Base-by-base conservation (phyloP, 768 basidiomycete species). In the Naganishia friedmannii region DNA sequence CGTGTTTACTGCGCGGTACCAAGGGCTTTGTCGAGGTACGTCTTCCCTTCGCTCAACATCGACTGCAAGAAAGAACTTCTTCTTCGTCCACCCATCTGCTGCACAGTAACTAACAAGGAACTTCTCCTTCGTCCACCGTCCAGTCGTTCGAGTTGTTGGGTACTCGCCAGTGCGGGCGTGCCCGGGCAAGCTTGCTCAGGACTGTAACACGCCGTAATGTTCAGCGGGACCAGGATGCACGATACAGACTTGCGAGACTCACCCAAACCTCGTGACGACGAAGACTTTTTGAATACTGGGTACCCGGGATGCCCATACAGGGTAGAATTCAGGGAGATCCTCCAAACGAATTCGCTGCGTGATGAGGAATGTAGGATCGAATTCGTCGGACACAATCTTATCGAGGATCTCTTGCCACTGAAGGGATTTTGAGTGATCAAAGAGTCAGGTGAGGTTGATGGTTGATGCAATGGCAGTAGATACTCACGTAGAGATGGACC, bases 381-480 rank as follows among this genome's bases (percentile, higher is more conserved):
- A 32, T 55, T 55, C 54, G 54, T 55, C 26, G 28, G 29, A 31
- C 13, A 31, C 54, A 15, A 55, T 55, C 54, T 55, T 55, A 3
- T 88, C 77, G 55, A 90, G 78, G 56, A 91, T 85, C 73, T 89
- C 86, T 67, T 88, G 81, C 88, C 89, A 90, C 80, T 88, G 89
- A 53, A 84, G 83, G 29, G 17, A 34, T 31, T 12, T n/a, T 17
- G 54, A 55, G 32, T 15, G 6, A 9, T 29, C n/a, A n/a, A 26
- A 17, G 19, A 26, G 54, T 55, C 19, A 55, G 54, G 8, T 55
- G 4, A 28, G 6, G 17, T 7, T 29, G 4, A 2, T 19, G 2
- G 29, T 55, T 21, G n/a, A 63, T 4, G 6, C 37, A 63, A 37
- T 2, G 42, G 42, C 42, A 42, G 15, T 42, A 17, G 3, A 42